phyloP scores from a whole-genome alignment of 1,139 yeast species.

The Scheffersomyces parashehatae region DNA sequence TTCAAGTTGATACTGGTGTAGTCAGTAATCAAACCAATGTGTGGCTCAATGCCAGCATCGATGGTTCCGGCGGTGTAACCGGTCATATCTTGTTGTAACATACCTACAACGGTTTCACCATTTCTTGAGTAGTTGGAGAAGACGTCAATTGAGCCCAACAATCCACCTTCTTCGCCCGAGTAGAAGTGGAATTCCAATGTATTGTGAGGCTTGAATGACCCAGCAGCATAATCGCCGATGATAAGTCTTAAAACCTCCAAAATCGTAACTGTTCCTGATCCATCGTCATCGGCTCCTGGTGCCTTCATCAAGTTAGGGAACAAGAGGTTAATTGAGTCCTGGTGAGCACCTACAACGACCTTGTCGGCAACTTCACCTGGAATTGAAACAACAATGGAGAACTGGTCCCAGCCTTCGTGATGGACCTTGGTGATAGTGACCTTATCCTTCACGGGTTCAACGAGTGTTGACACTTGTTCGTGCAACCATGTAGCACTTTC shows the following conservation, averaged over 20 bases:
- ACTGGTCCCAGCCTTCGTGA: slow-evolving; percentile 48
- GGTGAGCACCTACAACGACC: slow-evolving; percentile 86
- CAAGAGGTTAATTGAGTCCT: slow-evolving; percentile 77
- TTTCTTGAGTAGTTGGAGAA: slow-evolving; percentile 54
- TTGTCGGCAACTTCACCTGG: slow-evolving; percentile 37
- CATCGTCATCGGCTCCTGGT: slow-evolving; percentile 97
- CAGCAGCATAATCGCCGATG: slow-evolving; percentile 34
- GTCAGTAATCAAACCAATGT: slow-evolving; percentile 80
- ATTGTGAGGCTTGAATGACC: slow-evolving; percentile 57
- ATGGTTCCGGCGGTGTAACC: slow-evolving; percentile 67
- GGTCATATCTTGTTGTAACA: slow-evolving; percentile 96
- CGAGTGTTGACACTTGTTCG: slow-evolving; percentile 45
- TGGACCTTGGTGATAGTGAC: slow-evolving; percentile 29
- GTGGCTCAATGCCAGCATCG: slow-evolving; percentile 61
- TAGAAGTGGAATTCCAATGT: slow-evolving; percentile 91
- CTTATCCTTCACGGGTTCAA: slow-evolving; percentile 36
- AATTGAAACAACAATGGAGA: slow-evolving; percentile 41
- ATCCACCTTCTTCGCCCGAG: slow-evolving; percentile 93
- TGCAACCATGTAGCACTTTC: slow-evolving; percentile 76
- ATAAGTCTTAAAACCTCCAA: slow-evolving; percentile 74
- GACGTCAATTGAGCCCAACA: slow-evolving; percentile 82
- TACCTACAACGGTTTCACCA: slow-evolving; percentile 63
- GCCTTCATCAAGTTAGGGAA: slow-evolving; percentile 72
- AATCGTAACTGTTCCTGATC: slow-evolving; percentile 81
- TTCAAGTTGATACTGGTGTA: slow-evolving; percentile 63